Evolutionary conservation across 2,329 filamentous ascomycete species (phyloP), one percentile per base, ranked within the genome.

Genomic region (Grosmannia penicillata): DNA sequence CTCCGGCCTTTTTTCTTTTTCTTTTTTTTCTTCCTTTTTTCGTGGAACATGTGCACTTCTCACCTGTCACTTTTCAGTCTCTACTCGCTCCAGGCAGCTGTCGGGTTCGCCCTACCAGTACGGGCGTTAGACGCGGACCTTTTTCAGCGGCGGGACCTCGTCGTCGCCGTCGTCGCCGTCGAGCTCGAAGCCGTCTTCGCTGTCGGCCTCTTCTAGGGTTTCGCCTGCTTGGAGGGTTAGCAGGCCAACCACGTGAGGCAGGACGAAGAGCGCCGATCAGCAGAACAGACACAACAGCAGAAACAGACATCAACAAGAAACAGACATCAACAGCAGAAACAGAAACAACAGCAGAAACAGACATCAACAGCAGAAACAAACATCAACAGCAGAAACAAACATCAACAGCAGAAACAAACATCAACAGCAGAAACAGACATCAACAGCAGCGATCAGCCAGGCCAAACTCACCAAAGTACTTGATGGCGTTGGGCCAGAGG

Each of bases 401-500:
- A n/a, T n/a, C n/a, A n/a, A n/a, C n/a, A n/a, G n/a, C n/a, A 23
- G 27, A n/a, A 29, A 14, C 10, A 9, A 26, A n/a, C 8, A 18
- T 30, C 4, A 8, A 9, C 21, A 9, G 13, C 38, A 21, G 30
- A 28, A 14, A 43, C 33, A 38, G 34, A 45, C 13, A 43, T 35
- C 39, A n/a, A n/a, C n/a, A n/a, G n/a, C n/a, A 27, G 23, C 3
- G 22, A 15, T 6, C 13, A 23, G 10, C 4, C 8, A 18, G 14
- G 8, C 21, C n/a, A 3, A 10, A 72, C 82, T 62, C 65, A 91
- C 84, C 82, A 63, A 91, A 96, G 63, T 91, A 93, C 58, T 82
- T 84, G 57, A 93, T 78, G 41, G 87, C 89, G 45, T 77, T 75
- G 34, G 84, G 82, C 78, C 81, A 95, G 37, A 96, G 63, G 49